phyloP scores from a whole-genome alignment of 2,329 filamentous ascomycete genomes.

The Ceratocystis ficicola region DNA sequence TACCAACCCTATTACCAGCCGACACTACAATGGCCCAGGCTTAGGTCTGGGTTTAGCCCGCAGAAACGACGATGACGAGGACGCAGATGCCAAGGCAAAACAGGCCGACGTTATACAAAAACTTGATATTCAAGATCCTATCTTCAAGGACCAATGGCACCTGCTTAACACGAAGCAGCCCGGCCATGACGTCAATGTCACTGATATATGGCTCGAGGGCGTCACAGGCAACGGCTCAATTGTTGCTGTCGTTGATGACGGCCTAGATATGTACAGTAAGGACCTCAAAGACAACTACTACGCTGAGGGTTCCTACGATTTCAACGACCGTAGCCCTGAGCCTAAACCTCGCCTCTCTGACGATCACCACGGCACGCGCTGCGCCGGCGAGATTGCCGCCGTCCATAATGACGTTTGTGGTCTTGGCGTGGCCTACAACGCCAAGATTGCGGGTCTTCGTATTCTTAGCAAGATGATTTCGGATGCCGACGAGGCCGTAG shows the following conservation, averaged over 20 bases:
- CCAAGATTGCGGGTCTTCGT: conserved; percentile 78
- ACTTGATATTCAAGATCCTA: conserved; percentile 75
- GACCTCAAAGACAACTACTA: conserved; percentile 93
- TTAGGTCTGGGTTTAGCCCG: no score
- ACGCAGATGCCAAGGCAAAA: conserved; percentile 39
- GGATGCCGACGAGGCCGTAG: conserved; percentile 81
- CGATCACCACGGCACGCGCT: conserved; percentile 84
- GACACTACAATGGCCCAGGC: no score
- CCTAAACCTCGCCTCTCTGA: conserved; percentile 73
- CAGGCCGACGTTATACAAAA: conserved; percentile 49
- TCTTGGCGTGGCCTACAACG: conserved; percentile 88
- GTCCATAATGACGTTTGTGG: conserved; percentile 89
- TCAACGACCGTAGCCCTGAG: conserved; percentile 71
- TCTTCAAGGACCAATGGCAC: conserved; percentile 93
- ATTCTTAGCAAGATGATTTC: conserved; percentile 85
- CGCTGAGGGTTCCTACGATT: conserved; percentile 84
- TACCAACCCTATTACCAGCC: conserved; percentile 24
- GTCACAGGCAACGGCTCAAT: conserved; percentile 82
- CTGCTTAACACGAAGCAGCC: conserved; percentile 68
- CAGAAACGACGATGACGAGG: neutral
- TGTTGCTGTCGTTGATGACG: conserved; percentile 91
- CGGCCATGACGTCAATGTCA: conserved; percentile 94
- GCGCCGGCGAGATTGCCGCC: conserved; percentile 85
- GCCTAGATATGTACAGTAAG: conserved; percentile 86
- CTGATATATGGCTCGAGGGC: conserved; percentile 77